These are phyloP conservation scores for Geranium brycei DNA, from an alignment of 345 rosid species.

Conservation along the genomic window DNA sequence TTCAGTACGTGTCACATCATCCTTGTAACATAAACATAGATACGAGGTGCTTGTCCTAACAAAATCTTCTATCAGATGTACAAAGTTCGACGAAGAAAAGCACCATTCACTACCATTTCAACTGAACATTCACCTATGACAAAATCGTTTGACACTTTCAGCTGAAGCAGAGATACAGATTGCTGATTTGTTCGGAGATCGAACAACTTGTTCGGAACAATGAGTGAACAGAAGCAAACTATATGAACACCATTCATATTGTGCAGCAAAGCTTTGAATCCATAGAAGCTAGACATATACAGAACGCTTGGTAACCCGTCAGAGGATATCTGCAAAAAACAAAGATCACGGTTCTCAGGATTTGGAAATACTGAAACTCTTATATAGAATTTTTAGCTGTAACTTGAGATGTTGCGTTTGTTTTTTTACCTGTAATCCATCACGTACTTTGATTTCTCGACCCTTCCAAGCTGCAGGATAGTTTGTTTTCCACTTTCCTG, in stretches of 20 bases:
- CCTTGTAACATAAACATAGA: too few species aligned
- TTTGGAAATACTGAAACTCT: not conserved
- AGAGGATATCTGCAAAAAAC: slow-evolving; percentile 54
- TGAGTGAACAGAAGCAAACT: slow-evolving; percentile 1
- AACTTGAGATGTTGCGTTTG: not conserved
- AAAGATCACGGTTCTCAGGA: not conserved
- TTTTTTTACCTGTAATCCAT: slow-evolving; percentile 66
- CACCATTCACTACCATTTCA: too few species aligned
- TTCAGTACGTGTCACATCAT: too few species aligned
- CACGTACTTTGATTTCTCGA: slow-evolving; percentile 53
- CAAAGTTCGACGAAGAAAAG: too few species aligned
- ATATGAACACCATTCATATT: slow-evolving; percentile 17
- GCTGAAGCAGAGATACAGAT: too few species aligned
- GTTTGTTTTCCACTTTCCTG: slow-evolving; percentile 61
- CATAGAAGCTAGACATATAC: slow-evolving; percentile 80
- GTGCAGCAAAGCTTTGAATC: slow-evolving; percentile 86
- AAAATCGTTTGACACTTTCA: too few species aligned
- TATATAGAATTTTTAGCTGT: not conserved
- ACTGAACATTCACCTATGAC: too few species aligned
- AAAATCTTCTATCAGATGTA: too few species aligned
- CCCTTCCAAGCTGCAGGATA: slow-evolving; percentile 80
- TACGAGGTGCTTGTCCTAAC: too few species aligned
- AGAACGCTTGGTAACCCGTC: slow-evolving; percentile 75
- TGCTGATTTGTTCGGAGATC: slow-evolving; percentile 30
- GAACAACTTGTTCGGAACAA: slow-evolving; percentile 42